Percentiles rank a stretch among this genome's conserved stretches.
Evolutionary conservation across 805 yeast species (phyloP).

Genomic region (Ogataea ganodermae): DNA sequence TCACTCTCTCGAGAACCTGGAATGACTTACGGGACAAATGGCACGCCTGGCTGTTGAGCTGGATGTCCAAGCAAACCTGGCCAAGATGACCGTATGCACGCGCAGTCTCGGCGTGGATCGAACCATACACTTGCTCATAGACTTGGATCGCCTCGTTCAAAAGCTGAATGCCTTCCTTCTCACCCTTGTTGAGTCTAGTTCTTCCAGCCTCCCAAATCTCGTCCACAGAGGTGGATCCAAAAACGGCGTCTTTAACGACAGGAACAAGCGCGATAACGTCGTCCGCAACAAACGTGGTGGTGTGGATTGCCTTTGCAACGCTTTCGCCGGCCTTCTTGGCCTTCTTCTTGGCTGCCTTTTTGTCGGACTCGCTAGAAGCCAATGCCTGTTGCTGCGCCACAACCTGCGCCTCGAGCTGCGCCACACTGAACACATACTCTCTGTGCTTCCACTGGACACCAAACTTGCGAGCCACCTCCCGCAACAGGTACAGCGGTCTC

Average conservation of each 20-base stretch:
- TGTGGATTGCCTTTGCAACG: conserved; percentile 15
- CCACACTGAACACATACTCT: conserved; percentile 50
- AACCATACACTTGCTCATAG: conserved; percentile 82
- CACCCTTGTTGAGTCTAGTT: conserved; percentile 37
- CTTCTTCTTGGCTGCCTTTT: conserved; percentile 37
- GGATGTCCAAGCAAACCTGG: conserved; percentile 62
- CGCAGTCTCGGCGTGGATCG: conserved; percentile 77
- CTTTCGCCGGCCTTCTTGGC: conserved; percentile 15
- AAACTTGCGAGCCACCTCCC: conserved; percentile 71
- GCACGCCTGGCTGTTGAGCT: conserved; percentile 59
- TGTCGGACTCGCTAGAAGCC: conserved; percentile 28
- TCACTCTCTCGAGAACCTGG: conserved; percentile 72
- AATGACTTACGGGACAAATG: conserved; percentile 67
- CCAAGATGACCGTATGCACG: conserved; percentile 67
- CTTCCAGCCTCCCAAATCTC: conserved; percentile 72
- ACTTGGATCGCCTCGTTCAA: conserved; percentile 70
- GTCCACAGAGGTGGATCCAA: conserved; percentile 66
- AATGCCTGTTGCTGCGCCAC: conserved; percentile 25
- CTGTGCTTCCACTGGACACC: conserved; percentile 83
- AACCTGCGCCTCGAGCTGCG: conserved; percentile 37
- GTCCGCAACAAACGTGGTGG: conserved; percentile 51
- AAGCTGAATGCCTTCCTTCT: conserved; percentile 60
- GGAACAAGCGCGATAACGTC: conserved; percentile 77
- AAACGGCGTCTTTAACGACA: conserved; percentile 68
- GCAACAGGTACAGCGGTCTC: conserved; percentile 47